Percentiles rank a stretch among this genome's conserved stretches.
phyloP scores from a whole-genome alignment of 2,329 filamentous ascomycete genomes.

The Colletotrichum godetiae region DNA sequence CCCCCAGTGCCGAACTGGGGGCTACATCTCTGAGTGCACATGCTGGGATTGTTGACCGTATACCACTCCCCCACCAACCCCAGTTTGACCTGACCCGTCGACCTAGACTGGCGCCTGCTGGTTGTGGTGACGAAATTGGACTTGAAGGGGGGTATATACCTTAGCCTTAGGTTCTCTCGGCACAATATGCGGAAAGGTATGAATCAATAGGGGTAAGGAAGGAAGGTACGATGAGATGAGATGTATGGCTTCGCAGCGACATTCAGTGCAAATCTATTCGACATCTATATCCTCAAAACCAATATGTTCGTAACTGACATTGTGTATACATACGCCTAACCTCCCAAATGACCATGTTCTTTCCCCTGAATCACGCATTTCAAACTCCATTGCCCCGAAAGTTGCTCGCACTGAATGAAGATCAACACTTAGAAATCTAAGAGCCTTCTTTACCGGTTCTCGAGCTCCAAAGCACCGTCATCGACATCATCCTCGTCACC shows the following conservation, averaged over 20 bases:
- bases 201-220: too few relatives aligned
- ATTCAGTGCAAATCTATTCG: not conserved
- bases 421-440: not conserved
- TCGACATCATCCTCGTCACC: slow-evolving; percentile 53
- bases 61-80: too few relatives aligned
- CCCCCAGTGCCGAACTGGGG: too few relatives aligned
- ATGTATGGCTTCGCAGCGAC: not conserved
- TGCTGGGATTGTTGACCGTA: too few relatives aligned
- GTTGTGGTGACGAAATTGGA: too few relatives aligned
- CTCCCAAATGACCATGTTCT: not conserved
- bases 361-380: not conserved
- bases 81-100: too few relatives aligned
- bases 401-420: not conserved
- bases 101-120: too few relatives aligned
- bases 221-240: not conserved
- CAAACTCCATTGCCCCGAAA: not conserved
- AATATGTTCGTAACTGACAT: not conserved
- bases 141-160: too few relatives aligned
- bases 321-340: slow-evolving; percentile 13
- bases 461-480: slow-evolving; percentile 57
- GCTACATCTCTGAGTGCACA: too few relatives aligned
- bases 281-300: not conserved
- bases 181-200: too few relatives aligned
- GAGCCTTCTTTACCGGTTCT: slow-evolving; percentile 44
- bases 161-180: too few relatives aligned